These are phyloP conservation scores for Helotiales sp. DNA, from an alignment of 2,329 filamentous ascomycete species.

Conservation along the genomic window DNA sequence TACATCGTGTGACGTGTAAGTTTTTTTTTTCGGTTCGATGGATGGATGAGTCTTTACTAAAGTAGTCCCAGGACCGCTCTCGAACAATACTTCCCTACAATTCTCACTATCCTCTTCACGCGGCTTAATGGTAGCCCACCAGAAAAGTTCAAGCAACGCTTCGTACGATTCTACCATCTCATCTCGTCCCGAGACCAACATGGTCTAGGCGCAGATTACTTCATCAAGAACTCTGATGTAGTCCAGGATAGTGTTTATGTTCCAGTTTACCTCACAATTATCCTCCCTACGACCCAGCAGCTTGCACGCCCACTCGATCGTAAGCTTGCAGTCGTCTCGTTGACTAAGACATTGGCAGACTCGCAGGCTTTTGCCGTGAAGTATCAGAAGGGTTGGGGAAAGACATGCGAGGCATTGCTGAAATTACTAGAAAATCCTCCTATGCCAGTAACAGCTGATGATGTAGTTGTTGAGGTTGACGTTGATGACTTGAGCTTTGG, in stretches of 20 bases:
- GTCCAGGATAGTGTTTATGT: constrained; percentile 82
- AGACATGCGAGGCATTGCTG: constrained; percentile 87
- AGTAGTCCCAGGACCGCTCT: constrained; percentile 58
- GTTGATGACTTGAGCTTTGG: constrained; percentile 96
- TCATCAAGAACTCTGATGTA: constrained; percentile 81
- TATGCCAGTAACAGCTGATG: constrained; percentile 67
- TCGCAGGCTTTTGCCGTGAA: constrained; percentile 81
- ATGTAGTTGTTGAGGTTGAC: constrained; percentile 83
- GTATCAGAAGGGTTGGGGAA: constrained; percentile 88
- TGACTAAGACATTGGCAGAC: constrained; percentile 89
- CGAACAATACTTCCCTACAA: constrained; percentile 58
- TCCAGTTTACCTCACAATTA: constrained; percentile 82
- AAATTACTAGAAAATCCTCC: constrained; percentile 90
- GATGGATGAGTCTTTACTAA: constrained; percentile 35
- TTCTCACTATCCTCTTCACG: constrained; percentile 82
- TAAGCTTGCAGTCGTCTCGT: constrained; percentile 90
- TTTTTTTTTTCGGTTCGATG: constrained; percentile 34
- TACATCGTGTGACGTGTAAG: constrained; percentile 71
- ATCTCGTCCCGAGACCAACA: constrained; percentile 73
- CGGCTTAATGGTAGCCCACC: constrained; percentile 65
- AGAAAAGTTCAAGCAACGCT: constrained; percentile 83
- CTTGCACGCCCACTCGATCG: constrained; percentile 86
- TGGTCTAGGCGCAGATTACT: constrained; percentile 91
- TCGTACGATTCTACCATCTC: constrained; percentile 94
- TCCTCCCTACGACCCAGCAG: constrained; percentile 88